Evolutionary conservation across 1,284 basidiomycete species (phyloP), one percentile per base, ranked within the genome.

Genomic region (Psilocybe mexicana): DNA sequence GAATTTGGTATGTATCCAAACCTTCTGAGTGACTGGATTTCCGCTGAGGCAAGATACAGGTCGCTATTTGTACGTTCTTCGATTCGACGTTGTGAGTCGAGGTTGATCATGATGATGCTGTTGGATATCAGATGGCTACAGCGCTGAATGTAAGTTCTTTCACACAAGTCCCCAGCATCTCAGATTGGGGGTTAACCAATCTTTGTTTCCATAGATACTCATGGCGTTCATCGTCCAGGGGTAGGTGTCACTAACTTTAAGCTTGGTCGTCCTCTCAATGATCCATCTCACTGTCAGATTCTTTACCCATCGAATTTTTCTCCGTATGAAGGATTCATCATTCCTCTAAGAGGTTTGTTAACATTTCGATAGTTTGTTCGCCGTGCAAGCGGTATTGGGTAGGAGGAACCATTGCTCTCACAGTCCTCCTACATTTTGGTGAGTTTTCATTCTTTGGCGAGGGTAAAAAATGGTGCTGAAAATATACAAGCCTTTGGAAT

Each of bases 341-440:
- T 48, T 43, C 7, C 11, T 23, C 33, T n/a, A 12, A 33, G 35
- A 4, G 8, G 12, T 42, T 26, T 6, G 43, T 3, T 28, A 14
- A 35, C 26, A 24, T 45, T n/a, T 14, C 6, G 23, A 30, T 52
- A 78, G 77, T 79, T 51, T 73, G 74, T 59, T 65, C 68, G 1
- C 59, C 59, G 38, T 62, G 60, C 33, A 55, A 63, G 44, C 73
- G 70, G 52, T 74, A 70, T 70, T 74, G 71, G 69, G 49, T 79
- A 36, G 70, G 73, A n/a, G 61, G 66, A 14, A 48, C 70, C 14
- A 74, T 75, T 49, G 66, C 63, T 35, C 60, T 75, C 28, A 64
- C 69, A 30, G 74, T 78, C 26, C 23, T 76, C 43, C 70, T 70
- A 4, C 76, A 78, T 66, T 73, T 76, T 49, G 70, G 77, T 78